Base-by-base conservation (phyloP, 192 early-diverging fungal species). In the Backusella australiensis region DNA sequence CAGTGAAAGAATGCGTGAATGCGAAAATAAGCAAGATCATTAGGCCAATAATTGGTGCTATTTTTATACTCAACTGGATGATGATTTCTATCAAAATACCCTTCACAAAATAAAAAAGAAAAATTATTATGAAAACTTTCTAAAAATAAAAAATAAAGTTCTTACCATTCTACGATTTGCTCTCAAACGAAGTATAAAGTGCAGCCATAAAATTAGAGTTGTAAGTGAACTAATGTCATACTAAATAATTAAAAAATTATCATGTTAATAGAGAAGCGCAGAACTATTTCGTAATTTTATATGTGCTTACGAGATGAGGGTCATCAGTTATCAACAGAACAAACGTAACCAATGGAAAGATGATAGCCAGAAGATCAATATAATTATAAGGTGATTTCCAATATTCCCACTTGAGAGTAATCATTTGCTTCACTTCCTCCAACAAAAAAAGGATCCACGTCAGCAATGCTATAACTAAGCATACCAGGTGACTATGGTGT, bases 51-150 rank as follows among this genome's bases (percentile, higher is more conserved):
- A 74, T 65, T 19, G 73, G 35, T 1, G 26, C 11, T 0, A 74
- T 59, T 12, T 65, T 56, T 42, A 67, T 34, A 26, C 35, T 3
- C 1, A 74, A 15, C 17, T 67, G 63, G 38, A 67, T 39, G 0
- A 74, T 63, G 26, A 65, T 74, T 17, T 74, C 73, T 17, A 46
- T 36, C 14, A 52, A 67, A 12, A 74, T 34, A 19, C 73, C 73
- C 73, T 74, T 34, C 29, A 32, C 29, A 32, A 32, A 32, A 34
- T 42, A 1, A 15, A 42, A 42, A 12, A 12, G 38, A 19, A 38
- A 26, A 23, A 0, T 12, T 7, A 6, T 21, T 1, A 34, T 32
- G 29, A 32, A 32, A 32, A 32, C 29, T 32, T 1, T 32, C 29
- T 39, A 34, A 41, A 8, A 39, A 21, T 15, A 15, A 17, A 8